phyloP scores from a whole-genome alignment of 345 rosid genomes.

The Microcos paniculata region DNA sequence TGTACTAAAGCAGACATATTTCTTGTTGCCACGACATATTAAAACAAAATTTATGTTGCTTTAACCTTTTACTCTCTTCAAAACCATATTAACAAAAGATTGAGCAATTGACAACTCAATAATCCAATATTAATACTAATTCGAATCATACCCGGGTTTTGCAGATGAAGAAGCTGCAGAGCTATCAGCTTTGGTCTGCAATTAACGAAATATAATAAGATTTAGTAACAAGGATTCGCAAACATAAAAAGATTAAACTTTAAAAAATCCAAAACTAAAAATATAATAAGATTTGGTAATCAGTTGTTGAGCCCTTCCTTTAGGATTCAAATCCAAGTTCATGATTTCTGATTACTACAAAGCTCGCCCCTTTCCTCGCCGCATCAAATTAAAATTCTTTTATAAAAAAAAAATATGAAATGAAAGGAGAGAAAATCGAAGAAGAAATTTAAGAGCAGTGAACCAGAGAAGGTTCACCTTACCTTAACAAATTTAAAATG shows the following conservation, averaged over 20 bases:
- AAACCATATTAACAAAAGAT: background rate
- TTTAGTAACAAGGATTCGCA: background rate
- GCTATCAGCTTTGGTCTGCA: constrained; percentile 59
- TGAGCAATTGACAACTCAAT: background rate
- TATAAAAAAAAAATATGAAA: background rate
- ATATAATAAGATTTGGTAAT: constrained; percentile 43
- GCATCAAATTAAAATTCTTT: constrained; percentile 15
- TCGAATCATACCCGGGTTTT: constrained; percentile 57
- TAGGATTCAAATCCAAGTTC: constrained; percentile 35
- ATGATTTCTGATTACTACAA: constrained; percentile 47
- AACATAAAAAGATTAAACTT: background rate
- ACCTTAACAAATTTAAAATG: too few relatives aligned
- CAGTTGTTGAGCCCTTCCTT: constrained; percentile 40
- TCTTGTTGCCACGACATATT: background rate
- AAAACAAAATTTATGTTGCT: background rate
- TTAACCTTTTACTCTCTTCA: background rate
- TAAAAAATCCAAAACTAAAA: background rate
- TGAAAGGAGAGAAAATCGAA: background rate
- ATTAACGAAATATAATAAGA: constrained; percentile 18
- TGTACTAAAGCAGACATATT: background rate
- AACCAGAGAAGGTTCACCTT: constrained; percentile 62
- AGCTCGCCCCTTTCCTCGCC: constrained; percentile 48
- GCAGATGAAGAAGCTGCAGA: constrained; percentile 54
- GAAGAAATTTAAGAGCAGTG: background rate
- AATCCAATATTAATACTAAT: background rate